These are phyloP conservation scores for Pleurotus ostreatus DNA, from an alignment of 768 basidiomycete genomes.

Conservation along the genomic window DNA sequence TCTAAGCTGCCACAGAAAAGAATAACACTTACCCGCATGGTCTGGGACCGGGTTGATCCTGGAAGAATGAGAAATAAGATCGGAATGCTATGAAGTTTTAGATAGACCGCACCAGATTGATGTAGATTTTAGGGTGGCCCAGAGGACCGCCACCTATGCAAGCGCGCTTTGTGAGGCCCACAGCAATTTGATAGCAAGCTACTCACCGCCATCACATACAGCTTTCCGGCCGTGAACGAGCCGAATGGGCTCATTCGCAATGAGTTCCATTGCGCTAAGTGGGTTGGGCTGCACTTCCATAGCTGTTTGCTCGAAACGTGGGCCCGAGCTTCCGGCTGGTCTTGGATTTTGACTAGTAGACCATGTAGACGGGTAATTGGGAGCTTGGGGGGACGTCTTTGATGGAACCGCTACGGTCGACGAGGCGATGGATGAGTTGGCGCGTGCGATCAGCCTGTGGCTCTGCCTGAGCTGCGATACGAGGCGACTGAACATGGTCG, in stretches of 20 bases:
- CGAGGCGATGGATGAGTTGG: constrained; percentile 5
- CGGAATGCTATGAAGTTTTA: constrained; percentile 3
- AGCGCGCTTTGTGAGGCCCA: constrained; percentile 8
- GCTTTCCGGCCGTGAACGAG: constrained; percentile 81
- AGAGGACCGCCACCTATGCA: constrained; percentile 83
- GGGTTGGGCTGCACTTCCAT: constrained; percentile 88
- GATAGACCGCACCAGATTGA: constrained; percentile 74
- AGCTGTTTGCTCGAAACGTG: constrained; percentile 90
- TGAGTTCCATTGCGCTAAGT: constrained; percentile 86
- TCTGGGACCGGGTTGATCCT: constrained; percentile 88
- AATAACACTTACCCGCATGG: constrained; percentile 76
- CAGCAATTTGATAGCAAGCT: not conserved
- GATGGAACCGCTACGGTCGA: constrained; percentile 14
- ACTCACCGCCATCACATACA: constrained; percentile 92
- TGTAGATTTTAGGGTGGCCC: constrained; percentile 95
- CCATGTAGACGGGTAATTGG: constrained; percentile 83
- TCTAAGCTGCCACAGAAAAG: constrained; percentile 7
- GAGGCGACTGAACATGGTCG: not conserved
- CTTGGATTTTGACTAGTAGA: constrained; percentile 77
- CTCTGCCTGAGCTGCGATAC: constrained; percentile 6
- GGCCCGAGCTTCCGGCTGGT: constrained; percentile 51
- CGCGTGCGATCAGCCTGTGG: not conserved
- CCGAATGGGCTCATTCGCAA: constrained; percentile 81
- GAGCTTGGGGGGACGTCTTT: constrained; percentile 60
- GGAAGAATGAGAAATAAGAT: not conserved